Evolutionary conservation across 2,329 filamentous ascomycete species (phyloP).

Genomic region (Paecilomyces sp.): DNA sequence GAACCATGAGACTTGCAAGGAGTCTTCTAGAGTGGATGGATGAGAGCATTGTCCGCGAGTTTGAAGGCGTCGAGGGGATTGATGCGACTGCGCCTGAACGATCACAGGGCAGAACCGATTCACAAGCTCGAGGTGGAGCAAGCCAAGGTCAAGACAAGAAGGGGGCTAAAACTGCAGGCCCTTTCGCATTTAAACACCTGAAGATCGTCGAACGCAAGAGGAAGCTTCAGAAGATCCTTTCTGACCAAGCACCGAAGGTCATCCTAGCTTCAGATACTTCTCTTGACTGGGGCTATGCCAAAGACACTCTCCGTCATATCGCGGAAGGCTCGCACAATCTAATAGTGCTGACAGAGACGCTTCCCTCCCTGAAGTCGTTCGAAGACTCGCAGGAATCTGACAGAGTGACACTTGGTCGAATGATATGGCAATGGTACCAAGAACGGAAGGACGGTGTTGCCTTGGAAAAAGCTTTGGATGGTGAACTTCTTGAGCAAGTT

Average conservation of each 20-base stretch:
- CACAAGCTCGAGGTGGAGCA: slow-evolving; percentile 28
- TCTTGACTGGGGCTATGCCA: slow-evolving; percentile 91
- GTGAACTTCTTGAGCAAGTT: slow-evolving; percentile 60
- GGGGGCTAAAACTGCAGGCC: slow-evolving; percentile 49
- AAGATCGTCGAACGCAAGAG: slow-evolving; percentile 74
- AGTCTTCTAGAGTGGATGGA: slow-evolving; percentile 99
- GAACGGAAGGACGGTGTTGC: slow-evolving; percentile 59
- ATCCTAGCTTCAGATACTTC: slow-evolving; percentile 87
- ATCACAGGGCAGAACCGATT: slow-evolving; percentile 32
- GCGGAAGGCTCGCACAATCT: slow-evolving; percentile 74
- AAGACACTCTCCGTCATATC: slow-evolving; percentile 66
- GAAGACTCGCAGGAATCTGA: slow-evolving; percentile 22
- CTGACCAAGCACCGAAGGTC: slow-evolving; percentile 53
- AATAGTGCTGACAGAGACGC: slow-evolving; percentile 75
- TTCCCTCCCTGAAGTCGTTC: slow-evolving; percentile 20
- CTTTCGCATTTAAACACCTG: slow-evolving; percentile 85
- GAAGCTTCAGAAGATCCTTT: slow-evolving; percentile 65
- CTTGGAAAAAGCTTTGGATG: slow-evolving; percentile 46
- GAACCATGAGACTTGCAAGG: slow-evolving; percentile 81
- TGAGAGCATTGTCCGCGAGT: slow-evolving; percentile 85
- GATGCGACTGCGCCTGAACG: slow-evolving; percentile 28
- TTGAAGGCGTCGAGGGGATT: slow-evolving; percentile 56
- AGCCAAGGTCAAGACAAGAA: slow-evolving; percentile 28
- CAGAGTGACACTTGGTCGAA: slow-evolving; percentile 58
- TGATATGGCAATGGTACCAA: slow-evolving; percentile 74